Base-by-base conservation (phyloP, 768 basidiomycete species). In the Agaricus subrufescens region DNA sequence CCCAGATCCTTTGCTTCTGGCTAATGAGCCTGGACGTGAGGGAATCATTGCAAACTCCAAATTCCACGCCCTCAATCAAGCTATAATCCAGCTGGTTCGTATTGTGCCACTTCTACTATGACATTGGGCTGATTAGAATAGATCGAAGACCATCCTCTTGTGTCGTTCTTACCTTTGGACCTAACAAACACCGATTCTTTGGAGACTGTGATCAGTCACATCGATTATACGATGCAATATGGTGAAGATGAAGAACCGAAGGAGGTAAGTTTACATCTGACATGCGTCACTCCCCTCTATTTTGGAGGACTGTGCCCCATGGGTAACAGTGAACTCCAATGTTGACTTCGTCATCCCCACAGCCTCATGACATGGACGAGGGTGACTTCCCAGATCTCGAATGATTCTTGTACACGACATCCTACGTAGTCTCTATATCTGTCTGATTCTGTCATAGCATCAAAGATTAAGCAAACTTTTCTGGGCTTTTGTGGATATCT, bases 141-240 rank as follows among this genome's bases (percentile, higher is more conserved):
- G 96, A 98, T 99, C 69, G 94, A 98, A 68, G 97, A 98, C 69
- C 94, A 98, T 68, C 97, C 96, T 29, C 82, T 99, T 40, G 97
- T 99, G 23, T 94, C 94, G 2, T 99, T 99, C 76, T 73, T 99
- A 38, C 95, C 97, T 3, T 80, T 99, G 40, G 94, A 99, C 72
- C 83, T 98, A 34, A 86, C 93, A 14, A 83, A 85, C 59, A 82
- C 94, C 48, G 93, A 97, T 63, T 95, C 94, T 0, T 78, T 99
- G 51, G 91, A 92, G 65, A 86, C 83, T 2, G 86, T 98, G 9
- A 78, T 99, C 57, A 94, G 93, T 67, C 94, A 99, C 68, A 90
- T 99, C 52, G 97, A 99, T 73, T 96, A 93, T 64, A 89, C 93
- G 56, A 94, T 99, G 86, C 97, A 99, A 68, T 99, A 97, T 65